Base-by-base conservation (phyloP, 2,329 filamentous ascomycete genomes). In the Helotiales sp. region DNA sequence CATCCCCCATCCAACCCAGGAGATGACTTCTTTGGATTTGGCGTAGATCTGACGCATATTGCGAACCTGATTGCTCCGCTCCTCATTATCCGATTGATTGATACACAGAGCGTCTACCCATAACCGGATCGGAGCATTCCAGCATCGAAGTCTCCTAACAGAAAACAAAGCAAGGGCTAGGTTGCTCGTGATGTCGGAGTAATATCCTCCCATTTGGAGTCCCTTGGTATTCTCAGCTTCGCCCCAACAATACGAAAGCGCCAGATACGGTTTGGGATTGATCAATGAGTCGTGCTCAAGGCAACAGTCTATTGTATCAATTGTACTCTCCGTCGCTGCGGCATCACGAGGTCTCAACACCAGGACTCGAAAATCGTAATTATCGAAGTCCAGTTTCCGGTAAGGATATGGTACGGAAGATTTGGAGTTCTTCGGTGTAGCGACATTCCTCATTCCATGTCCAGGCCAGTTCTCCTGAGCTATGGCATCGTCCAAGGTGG, bases 51-150 rank as follows among this genome's bases (percentile, higher is more conserved):
- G 40, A 13, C 60, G 34, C 68, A 69, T 69, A 26, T 24, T 43
- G 17, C 30, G n/a, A 3, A 69, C 49, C 34, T 69, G 68, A 22
- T 57, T 24, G 24, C 43, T 57, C 8, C 52, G 55, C 30, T 68
- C 65, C 15, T 40, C 43, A 28, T 63, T 24, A n/a, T 69, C 65
- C 15, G 49, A 34, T 57, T 69, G 65, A 49, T 69, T 68, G 28
- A 69, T 69, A 40, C 68, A 69, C 26, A 69, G 45, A 1, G 54
- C 65, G 60, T 69, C 65, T 11, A 63, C 62, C 68, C 65, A 69
- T 8, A 63, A 43, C 3, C 28, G 28, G 2, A 61, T 49, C 17
- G 54, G 10, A 2, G 32, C 54, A 13, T 11, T 22, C 8, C 30
- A 6, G 6, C 32, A 40, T 40, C 54, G 30, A 2, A 34, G 8